phyloP scores from a whole-genome alignment of 345 rosid genomes.

The Linum tenue region DNA sequence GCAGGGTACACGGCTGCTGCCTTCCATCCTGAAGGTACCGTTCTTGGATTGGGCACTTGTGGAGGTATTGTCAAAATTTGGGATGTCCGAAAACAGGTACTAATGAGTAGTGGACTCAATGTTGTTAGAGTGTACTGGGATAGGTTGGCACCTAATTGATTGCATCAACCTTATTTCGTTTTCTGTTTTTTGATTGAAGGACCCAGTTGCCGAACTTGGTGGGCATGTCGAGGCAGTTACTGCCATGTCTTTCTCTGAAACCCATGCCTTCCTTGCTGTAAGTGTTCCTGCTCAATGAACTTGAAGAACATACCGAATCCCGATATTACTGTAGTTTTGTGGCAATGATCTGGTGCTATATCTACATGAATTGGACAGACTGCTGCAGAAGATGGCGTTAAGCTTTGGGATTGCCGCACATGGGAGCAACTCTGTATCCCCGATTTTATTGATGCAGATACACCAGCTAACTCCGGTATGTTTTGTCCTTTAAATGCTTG shows the following conservation, averaged over 20 bases:
- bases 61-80: conserved; percentile 82
- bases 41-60: conserved; percentile 89
- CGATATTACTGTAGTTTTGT: not conserved
- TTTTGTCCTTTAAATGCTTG: not conserved
- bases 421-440: conserved; percentile 83
- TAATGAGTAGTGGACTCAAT: too few relatives aligned
- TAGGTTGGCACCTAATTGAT: not conserved
- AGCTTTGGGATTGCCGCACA: conserved; percentile 23
- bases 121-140: not conserved
- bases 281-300: conserved; percentile 18
- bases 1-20: conserved; percentile 86
- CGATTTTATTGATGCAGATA: conserved; percentile 40
- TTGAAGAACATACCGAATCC: not conserved
- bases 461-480: conserved; percentile 74
- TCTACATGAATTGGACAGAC: conserved; percentile 44
- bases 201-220: conserved; percentile 75
- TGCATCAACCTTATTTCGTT: not conserved
- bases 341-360: conserved; percentile 17
- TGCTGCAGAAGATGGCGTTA: conserved; percentile 17
- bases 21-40: conserved; percentile 98
- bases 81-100: conserved; percentile 94
- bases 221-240: conserved; percentile 83
- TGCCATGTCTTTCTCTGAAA: conserved; percentile 93
- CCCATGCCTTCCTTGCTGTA: conserved; percentile 92
- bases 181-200: conserved; percentile 31